These are phyloP conservation scores for Oryza coarctata DNA, from an alignment of 176 grass and related monocot species.

Conservation along the genomic window DNA sequence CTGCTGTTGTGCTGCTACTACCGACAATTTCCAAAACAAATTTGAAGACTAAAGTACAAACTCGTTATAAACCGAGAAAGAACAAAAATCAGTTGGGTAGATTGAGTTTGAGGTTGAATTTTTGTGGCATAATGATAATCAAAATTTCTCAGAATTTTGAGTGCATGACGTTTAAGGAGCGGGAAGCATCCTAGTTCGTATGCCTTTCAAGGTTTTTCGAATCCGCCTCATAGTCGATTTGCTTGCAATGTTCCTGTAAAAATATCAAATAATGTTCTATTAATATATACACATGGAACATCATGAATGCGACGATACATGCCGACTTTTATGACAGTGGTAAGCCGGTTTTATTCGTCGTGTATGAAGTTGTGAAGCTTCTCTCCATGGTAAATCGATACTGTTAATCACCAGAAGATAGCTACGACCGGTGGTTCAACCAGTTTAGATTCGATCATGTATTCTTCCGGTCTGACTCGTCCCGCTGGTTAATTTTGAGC, in stretches of 20 bases:
- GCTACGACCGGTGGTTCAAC: background rate
- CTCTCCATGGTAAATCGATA: slow-evolving; percentile 41
- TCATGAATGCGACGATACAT: background rate
- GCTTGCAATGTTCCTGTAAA: background rate
- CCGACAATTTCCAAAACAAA: background rate
- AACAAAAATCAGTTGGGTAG: background rate
- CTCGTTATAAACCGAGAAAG: background rate
- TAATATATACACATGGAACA: slow-evolving; percentile 25
- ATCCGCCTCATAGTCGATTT: no score
- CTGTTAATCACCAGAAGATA: background rate
- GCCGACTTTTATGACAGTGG: background rate
- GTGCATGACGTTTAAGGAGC: background rate
- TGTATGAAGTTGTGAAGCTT: background rate
- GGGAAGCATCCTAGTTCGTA: background rate
- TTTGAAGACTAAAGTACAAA: background rate
- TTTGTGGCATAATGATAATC: background rate
- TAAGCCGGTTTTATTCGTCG: slow-evolving; percentile 38
- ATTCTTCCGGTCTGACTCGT: background rate
- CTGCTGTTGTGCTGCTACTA: background rate
- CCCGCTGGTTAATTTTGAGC: background rate
- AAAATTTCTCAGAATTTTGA: background rate
- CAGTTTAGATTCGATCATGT: slow-evolving; percentile 16
- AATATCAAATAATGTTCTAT: background rate
- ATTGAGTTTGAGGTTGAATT: background rate
- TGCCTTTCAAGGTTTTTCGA: no score